Evolutionary conservation across 2,329 filamentous ascomycete species (phyloP).

Genomic region (Aspergillus novoparasiticus): DNA sequence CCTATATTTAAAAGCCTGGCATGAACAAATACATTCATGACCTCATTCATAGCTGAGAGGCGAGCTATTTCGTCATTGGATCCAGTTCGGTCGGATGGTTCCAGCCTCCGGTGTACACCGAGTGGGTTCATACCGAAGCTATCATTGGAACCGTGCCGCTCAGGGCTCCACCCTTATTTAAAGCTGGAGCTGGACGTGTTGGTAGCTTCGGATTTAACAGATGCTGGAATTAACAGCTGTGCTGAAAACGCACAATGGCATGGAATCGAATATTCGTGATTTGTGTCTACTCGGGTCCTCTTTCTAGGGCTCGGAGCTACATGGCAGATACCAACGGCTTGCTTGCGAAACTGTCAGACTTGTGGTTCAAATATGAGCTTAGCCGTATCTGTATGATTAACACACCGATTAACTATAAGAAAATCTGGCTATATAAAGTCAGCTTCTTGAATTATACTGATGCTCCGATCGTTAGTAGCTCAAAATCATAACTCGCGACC

Average conservation of each 20-base stretch:
- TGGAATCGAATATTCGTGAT: background rate
- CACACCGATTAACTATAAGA: too few relatives aligned
- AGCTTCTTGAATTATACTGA: too few relatives aligned
- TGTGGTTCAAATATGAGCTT: too few relatives aligned
- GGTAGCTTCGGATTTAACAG: background rate
- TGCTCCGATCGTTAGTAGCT: too few relatives aligned
- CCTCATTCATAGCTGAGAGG: background rate
- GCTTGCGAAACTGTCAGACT: too few relatives aligned
- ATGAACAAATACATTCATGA: background rate
- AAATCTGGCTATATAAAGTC: too few relatives aligned
- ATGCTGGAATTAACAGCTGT: background rate
- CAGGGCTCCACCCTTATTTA: background rate
- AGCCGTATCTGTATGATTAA: too few relatives aligned
- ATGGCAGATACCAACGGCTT: too few relatives aligned
- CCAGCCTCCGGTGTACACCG: background rate
- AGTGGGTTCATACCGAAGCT: background rate
- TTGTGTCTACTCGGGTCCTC: background rate
- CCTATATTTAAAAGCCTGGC: background rate
- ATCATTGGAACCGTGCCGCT: background rate
- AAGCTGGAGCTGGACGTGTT: background rate
- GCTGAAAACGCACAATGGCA: too few relatives aligned
- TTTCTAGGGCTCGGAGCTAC: too few relatives aligned
- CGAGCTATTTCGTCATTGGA: background rate
- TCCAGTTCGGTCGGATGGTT: background rate
- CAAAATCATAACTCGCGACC: too few relatives aligned